A percentile compares a stretch with the other conserved stretches of the same genome.
Evolutionary conservation across 2,329 filamentous ascomycete genomes (phyloP).

Genomic region (Colletotrichum ledebouriae): DNA sequence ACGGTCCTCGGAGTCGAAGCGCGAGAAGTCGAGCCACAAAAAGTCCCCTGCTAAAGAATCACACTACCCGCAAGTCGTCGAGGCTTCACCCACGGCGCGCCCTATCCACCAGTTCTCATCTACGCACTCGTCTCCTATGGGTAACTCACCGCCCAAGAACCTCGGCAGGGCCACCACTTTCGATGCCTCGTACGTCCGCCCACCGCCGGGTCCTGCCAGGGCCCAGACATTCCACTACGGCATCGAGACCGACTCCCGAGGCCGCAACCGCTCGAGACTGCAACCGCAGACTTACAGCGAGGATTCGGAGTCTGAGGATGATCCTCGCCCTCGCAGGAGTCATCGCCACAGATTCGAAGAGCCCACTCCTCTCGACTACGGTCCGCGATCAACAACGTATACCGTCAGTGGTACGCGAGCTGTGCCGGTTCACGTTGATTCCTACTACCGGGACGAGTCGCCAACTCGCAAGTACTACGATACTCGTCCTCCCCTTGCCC

Average conservation of each 20-base stretch:
- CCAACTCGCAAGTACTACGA: slow-evolving; percentile 38
- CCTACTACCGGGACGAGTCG: slow-evolving; percentile 45
- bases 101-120: slow-evolving; percentile 47
- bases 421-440: slow-evolving; percentile 44
- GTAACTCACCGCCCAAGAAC: slow-evolving; percentile 52
- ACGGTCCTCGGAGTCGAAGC: slow-evolving; percentile 42
- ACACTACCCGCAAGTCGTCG: slow-evolving; percentile 43
- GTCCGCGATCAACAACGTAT: slow-evolving; percentile 31
- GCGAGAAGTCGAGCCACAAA: slow-evolving; percentile 43
- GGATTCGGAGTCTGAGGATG: slow-evolving; percentile 53
- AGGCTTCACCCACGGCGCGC: slow-evolving; percentile 50
- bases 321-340: slow-evolving; percentile 49
- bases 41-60: slow-evolving; percentile 40
- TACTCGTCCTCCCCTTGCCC: slow-evolving; percentile 48
- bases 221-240: slow-evolving; percentile 52
- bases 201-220: slow-evolving; percentile 47
- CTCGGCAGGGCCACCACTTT: slow-evolving; percentile 52
- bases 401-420: slow-evolving; percentile 45
- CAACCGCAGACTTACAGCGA: slow-evolving; percentile 52
- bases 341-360: slow-evolving; percentile 54
- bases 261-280: slow-evolving; percentile 54
- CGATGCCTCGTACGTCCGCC: slow-evolving; percentile 49
- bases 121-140: slow-evolving; percentile 46
- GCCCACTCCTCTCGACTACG: slow-evolving; percentile 38
- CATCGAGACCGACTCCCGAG: slow-evolving; percentile 47